Evolutionary conservation across 2,329 filamentous ascomycete genomes (phyloP), one percentile per base, ranked within the genome.

Genomic region (Calonectria crousiana): DNA sequence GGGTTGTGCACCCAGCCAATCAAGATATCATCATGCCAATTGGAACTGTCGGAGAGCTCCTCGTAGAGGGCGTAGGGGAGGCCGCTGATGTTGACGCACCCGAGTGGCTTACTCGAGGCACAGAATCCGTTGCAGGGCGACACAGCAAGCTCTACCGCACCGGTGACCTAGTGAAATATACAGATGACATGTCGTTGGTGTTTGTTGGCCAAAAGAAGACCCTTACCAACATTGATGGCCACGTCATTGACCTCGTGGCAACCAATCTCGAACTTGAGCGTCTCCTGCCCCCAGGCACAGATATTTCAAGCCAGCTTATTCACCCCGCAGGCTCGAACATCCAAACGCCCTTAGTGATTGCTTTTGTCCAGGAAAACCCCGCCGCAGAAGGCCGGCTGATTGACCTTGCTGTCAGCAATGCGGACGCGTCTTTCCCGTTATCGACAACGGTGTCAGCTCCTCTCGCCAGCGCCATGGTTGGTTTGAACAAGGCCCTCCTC

Each of bases 21-120:
- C 64, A 76, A 26, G 69, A 78, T 36, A 53, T 76, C 0, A 78
- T 85, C 3, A 73, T 81, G 51, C 83, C 83, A 0, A 75, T 85
- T 2, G 84, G 84, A 30, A 75, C 77, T 1, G 72, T 80, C 1
- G 84, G 84, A 26, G 85, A 87, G 72, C 79, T 87, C 36, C 78
- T 86, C 0, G 75, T 88, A 9, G 85, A 85, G 66, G 85, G 85
- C 3, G 36, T 28, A 0, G 69, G 36, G 0, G 71, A 76, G 0
- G 65, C 44, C 20, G 71, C 34, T 0, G 71, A 80, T 58, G 49
- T 65, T 0, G 73, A 78, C 20, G 60, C 77, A 8, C 80, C 80
- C 0, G 77, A 74, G 30, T 81, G 80, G 80, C 75, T 81, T n/a
- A 74, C 73, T 5, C 58, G 68, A 11, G 80, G 80, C 0, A 60